Evolutionary conservation across 345 rosid species (phyloP).

Genomic region (Trapa incisa): DNA sequence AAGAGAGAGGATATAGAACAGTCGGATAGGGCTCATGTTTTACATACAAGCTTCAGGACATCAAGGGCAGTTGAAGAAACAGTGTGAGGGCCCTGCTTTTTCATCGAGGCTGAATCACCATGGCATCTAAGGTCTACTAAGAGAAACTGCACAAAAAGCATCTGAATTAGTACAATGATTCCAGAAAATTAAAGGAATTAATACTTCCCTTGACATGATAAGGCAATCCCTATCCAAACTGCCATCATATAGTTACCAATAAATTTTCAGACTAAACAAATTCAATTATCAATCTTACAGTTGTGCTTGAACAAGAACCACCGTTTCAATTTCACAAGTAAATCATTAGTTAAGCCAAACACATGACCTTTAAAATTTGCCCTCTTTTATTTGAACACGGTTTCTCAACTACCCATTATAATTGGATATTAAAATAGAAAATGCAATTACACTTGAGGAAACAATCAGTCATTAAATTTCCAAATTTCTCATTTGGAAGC

Average conservation of each 20-base stretch:
- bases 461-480: background rate
- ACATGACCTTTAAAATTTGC: background rate
- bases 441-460: background rate
- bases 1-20: background rate
- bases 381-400: background rate
- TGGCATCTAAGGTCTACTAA: constrained; percentile 88
- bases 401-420: background rate
- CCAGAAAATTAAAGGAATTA: background rate
- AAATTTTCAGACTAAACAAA: background rate
- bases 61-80: constrained; percentile 83
- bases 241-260: background rate
- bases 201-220: background rate
- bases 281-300: background rate
- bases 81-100: constrained; percentile 60
- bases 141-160: constrained; percentile 48
- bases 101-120: constrained; percentile 76
- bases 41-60: constrained; percentile 66
- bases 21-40: background rate
- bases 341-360: background rate
- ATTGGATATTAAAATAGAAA: background rate
- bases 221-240: background rate
- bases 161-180: background rate
- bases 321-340: background rate
- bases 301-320: background rate
- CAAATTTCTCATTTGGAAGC: background rate